Evolutionary conservation across 2,329 filamentous ascomycete genomes (phyloP), one percentile per base, ranked within the genome.

Genomic region (Trichoderma breve): DNA sequence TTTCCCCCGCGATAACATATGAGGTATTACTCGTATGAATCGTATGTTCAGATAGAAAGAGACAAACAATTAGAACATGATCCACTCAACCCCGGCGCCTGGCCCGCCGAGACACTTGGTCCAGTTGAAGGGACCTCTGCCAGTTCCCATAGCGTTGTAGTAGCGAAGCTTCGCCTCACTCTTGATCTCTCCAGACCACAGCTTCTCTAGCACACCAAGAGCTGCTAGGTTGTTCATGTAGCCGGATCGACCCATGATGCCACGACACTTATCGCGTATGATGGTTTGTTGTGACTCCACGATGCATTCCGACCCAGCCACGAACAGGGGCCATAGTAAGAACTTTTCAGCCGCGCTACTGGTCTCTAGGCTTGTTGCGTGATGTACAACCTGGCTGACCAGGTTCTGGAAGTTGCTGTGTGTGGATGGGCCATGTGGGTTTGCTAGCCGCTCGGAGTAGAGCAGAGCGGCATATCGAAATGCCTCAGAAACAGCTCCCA

Each of bases 141-240:
- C 81, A 70, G 79, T 79, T 61, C 80, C 81, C 57, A 51, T 61
- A 12, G 66, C 66, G 24, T 62, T 51, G 51, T 71, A 65, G 36
- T 65, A 82, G 77, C 78, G 74, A 62, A 78, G 76, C 66, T 82
- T 80, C 7, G 55, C 34, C 32, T 82, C 80, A 57, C 82, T 82
- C 72, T 81, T 77, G 75, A 79, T 81, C 64, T 89, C 87, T 64
- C 86, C 87, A 14, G 86, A 85, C 95, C 95, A 98, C 18, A 97
- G 87, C 77, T 91, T 90, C 84, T 98, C 95, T 55, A 98, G 83
- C 4, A 97, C 90, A 77, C 96, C 93, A 30, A 98, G 86, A 8
- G 93, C 94, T 7, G 92, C 92, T 53, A 97, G 87, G 79, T 97
- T 98, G 82, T 97, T 98, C 86, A 94, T 93, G 82, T 98, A 98